Evolutionary conservation across 805 yeast species (phyloP), one percentile per base, ranked within the genome.

Genomic region (Ogataea henricii): DNA sequence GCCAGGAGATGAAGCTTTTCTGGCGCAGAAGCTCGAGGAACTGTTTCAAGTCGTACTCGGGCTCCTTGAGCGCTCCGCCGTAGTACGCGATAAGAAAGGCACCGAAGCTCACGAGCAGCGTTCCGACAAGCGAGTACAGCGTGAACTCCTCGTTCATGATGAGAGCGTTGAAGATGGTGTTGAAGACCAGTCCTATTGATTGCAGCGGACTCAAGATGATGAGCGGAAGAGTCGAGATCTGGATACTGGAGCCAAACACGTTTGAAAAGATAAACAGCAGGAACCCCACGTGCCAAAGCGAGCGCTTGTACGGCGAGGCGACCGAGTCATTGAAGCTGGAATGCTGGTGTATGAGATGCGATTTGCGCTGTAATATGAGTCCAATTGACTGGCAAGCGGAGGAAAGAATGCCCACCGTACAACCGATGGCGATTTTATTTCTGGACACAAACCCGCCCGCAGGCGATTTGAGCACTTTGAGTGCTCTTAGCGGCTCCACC

Each of bases 101-200:
- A 0, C 97, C 96, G 2, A 77, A 40, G 1, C 85, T 76, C 5
- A 88, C 87, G 17, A 86, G 66, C 1, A 76, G 55, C 0, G 96
- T 89, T 3, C 96, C 96, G 8, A 68, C 47, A 1, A 78, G 67
- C 1, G 90, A 76, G 44, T 67, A 69, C 20, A 55, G 51, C 1
- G 91, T 83, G 63, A 88, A 87, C 0, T 73, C 71, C 60, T 89
- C 97, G 26, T 82, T 72, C 12, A 89, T 76, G 12, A 89, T 66
- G 9, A 87, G 47, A 16, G 85, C 64, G 36, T 94, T 87, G 58
- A 89, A 79, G 1, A 87, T 65, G 0, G 94, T 81, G 65, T 90
- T 90, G 73, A 90, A 89, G 2, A 89, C 90, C n/a, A 90, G 73
- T 0, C 96, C 96, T 20, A 85, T 81, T 21, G 95, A 89, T 63